A percentile compares a stretch with the other conserved stretches of the same genome.
These are phyloP conservation scores for Penicillium sp. DNA, from an alignment of 2,329 filamentous ascomycete species.

Conservation along the genomic window DNA sequence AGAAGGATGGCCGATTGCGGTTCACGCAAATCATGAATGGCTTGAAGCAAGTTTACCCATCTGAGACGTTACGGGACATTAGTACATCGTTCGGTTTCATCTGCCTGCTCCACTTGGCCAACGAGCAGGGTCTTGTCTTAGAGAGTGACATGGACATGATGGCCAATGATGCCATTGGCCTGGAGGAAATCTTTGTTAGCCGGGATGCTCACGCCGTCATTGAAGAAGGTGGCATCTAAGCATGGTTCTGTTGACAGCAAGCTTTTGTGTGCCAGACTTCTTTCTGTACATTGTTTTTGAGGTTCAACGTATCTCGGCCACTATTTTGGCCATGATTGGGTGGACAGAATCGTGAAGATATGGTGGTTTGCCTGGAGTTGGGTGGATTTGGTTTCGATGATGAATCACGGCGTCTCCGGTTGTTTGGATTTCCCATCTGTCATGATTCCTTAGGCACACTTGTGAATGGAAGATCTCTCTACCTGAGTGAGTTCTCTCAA, in stretches of 20 bases:
- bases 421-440: slow-evolving; percentile 1
- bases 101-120: slow-evolving; percentile 80
- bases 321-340: slow-evolving; percentile 16
- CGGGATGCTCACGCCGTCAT: slow-evolving; percentile 37
- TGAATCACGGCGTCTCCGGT: slow-evolving; percentile 16
- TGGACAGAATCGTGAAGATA: slow-evolving; percentile 13
- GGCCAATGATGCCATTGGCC: slow-evolving; percentile 23
- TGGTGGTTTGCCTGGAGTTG: slow-evolving; percentile 18
- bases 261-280: no score
- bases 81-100: slow-evolving; percentile 94
- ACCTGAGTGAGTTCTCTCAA: no score
- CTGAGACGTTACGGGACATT: slow-evolving; percentile 83
- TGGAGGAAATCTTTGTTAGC: slow-evolving; percentile 43
- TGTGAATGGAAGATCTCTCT: neutral
- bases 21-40: slow-evolving; percentile 92
- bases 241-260: neutral
- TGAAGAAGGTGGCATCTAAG: slow-evolving; percentile 29
- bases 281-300: slow-evolving; percentile 15
- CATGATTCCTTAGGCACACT: slow-evolving; percentile 4
- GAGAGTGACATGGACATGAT: slow-evolving; percentile 47
- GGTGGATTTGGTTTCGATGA: slow-evolving; percentile 11
- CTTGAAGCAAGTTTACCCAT: slow-evolving; percentile 77
- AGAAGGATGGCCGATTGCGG: slow-evolving; percentile 56
- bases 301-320: slow-evolving; percentile 6
- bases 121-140: slow-evolving; percentile 82